Evolutionary conservation across 2,329 filamentous ascomycete genomes (phyloP), one percentile per base, ranked within the genome.

Genomic region (Claviceps monticola): DNA sequence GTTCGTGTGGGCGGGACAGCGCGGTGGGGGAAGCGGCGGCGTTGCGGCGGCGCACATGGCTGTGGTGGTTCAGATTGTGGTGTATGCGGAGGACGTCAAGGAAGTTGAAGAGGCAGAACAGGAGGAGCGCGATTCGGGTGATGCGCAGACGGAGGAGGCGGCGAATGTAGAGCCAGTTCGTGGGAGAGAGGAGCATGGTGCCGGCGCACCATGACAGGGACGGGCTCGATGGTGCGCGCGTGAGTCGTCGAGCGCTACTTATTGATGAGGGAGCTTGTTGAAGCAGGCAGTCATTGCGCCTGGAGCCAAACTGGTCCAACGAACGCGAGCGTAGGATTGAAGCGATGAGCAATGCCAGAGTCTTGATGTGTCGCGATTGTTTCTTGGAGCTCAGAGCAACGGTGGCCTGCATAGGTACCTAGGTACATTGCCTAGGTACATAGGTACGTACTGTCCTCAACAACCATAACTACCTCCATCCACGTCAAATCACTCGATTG

Each of bases 11-110:
- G 45, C 62, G 61, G 51, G 62, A 57, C 1, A 13, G 13, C 42
- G 50, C n/a, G n/a, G 23, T 29, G 1, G 21, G 8, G 7, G 16
- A 1, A 6, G 26, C 23, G 16, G 46, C 23, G 50, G 59, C 56
- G 45, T 52, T 48, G 26, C 48, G 53, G 51, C 38, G 59, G 52
- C 55, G 54, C 34, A 52, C 60, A 50, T 64, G 58, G 53, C 60
- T 59, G 56, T 59, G 55, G 56, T 60, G 52, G 56, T 60, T 53
- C 19, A 70, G 62, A 29, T 62, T 60, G 42, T 58, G 59, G 53
- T 68, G 64, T 44, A 72, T 65, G 14, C 66, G 66, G 19, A 70
- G 61, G 39, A 67, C 63, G 37, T 72, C 68, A 56, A 71, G 58
- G n/a, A 69, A 49, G 50, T 63, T 68, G 58, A 69, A 54, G 51